Evolutionary conservation across 306 rosid species (phyloP).

Genomic region (Parietaria judaica): DNA sequence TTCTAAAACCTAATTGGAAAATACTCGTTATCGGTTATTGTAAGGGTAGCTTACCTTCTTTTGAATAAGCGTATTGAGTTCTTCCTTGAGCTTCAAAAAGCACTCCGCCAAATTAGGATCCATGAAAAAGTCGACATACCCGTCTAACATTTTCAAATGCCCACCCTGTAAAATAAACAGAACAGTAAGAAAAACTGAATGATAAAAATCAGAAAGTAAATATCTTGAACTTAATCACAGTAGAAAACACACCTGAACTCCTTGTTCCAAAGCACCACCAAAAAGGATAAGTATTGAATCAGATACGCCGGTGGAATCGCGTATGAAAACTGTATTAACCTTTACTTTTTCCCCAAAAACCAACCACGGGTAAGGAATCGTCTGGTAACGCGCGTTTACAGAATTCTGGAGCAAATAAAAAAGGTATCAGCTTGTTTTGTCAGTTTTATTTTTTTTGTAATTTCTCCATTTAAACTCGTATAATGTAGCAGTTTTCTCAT

Average conservation of each 20-base stretch:
- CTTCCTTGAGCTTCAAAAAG: constrained; percentile 81
- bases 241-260: constrained; percentile 58
- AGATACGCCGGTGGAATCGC: constrained; percentile 93
- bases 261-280: constrained; percentile 64
- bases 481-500: too few relatives aligned
- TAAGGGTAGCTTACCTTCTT: constrained; percentile 49
- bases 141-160: constrained; percentile 84
- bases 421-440: background rate
- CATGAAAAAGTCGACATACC: constrained; percentile 81
- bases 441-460: too few relatives aligned
- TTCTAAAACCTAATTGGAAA: background rate
- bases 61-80: constrained; percentile 69
- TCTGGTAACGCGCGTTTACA: constrained; percentile 85
- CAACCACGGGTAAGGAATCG: constrained; percentile 95
- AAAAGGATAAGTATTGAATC: constrained; percentile 82
- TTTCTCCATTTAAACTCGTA: too few relatives aligned
- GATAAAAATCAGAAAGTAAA: background rate
- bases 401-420: constrained; percentile 65
- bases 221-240: background rate
- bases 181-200: constrained; percentile 17
- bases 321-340: constrained; percentile 85
- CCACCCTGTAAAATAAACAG: constrained; percentile 46
- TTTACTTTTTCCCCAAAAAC: constrained; percentile 93
- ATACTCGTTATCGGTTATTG: too few relatives aligned
- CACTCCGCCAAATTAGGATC: constrained; percentile 89